These are phyloP conservation scores for Kwoniella sp. DNA, from an alignment of 768 basidiomycete genomes.

Conservation along the genomic window DNA sequence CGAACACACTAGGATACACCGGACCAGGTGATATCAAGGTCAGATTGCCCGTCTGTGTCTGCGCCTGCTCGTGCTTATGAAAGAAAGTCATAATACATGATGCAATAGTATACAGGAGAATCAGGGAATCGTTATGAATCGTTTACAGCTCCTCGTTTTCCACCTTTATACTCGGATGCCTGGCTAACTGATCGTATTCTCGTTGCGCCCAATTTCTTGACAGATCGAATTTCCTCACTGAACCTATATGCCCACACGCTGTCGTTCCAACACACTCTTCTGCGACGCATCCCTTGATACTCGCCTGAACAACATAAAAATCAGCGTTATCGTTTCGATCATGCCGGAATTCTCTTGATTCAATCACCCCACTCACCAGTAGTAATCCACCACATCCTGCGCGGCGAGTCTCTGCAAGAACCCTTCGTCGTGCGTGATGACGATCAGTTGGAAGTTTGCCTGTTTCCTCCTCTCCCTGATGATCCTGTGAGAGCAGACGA, in stretches of 20 bases:
- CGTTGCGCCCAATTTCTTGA: not conserved
- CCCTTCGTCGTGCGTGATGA: conserved; percentile 86
- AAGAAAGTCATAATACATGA: not conserved
- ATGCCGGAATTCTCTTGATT: not conserved
- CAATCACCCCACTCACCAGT: conserved; percentile 70
- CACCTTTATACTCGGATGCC: no score
- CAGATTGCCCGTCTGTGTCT: no score
- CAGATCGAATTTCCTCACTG: not conserved
- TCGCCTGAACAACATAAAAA: conserved; percentile 64
- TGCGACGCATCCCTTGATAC: conserved; percentile 71
- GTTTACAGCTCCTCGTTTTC: no score
- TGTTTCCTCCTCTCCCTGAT: conserved; percentile 88
- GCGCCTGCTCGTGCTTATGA: no score
- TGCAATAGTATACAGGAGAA: not conserved
- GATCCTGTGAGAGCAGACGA: conserved; percentile 64
- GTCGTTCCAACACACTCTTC: conserved; percentile 65
- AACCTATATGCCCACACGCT: conserved; percentile 27
- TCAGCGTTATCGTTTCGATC: not conserved
- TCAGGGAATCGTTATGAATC: no score
- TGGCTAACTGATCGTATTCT: not conserved
- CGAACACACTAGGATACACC: no score
- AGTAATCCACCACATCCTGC: conserved; percentile 89
- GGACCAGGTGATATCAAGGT: no score
- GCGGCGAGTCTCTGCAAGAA: conserved; percentile 90
- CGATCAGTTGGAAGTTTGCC: conserved; percentile 89